phyloP scores from a whole-genome alignment of 169 alveolate genomes.

The Eimeria acervulina region DNA sequence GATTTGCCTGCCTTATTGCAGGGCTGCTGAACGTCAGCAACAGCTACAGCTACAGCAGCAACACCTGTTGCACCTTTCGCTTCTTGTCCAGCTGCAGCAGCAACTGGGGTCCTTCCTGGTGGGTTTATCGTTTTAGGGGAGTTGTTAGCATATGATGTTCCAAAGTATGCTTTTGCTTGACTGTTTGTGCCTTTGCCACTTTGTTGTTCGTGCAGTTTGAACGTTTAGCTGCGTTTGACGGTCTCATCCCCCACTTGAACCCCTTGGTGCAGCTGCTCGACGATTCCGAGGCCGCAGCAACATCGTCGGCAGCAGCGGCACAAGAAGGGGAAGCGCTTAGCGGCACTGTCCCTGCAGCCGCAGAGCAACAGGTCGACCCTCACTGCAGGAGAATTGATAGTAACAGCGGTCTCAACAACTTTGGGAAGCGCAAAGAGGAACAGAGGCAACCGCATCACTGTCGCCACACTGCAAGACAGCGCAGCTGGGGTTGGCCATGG shows the following conservation, averaged over 20 bases:
- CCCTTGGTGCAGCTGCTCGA: conserved; percentile 71
- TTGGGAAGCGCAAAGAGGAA: neutral
- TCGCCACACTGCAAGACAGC: conserved; percentile 13
- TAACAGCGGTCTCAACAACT: neutral
- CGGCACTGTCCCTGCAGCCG: conserved; percentile 29
- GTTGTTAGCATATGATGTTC: neutral
- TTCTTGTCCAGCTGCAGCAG: conserved; percentile 74
- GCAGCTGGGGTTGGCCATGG: conserved; percentile 4
- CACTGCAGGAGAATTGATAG: neutral
- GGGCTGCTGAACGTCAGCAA: conserved; percentile 71
- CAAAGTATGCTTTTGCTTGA: neutral
- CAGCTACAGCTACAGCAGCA: conserved; percentile 71
- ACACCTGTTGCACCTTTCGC: conserved; percentile 66
- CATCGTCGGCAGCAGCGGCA: conserved; percentile 65
- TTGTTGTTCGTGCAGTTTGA: conserved; percentile 19
- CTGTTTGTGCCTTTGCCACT: neutral
- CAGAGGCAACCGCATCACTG: conserved; percentile 33
- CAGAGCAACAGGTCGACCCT: conserved; percentile 4
- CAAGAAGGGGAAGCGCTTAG: neutral
- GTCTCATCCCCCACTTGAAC: conserved; percentile 51
- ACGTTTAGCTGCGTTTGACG: conserved; percentile 64
- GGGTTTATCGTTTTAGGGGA: neutral
- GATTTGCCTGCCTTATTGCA: neutral
- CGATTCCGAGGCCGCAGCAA: conserved; percentile 48
- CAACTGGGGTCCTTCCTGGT: conserved; percentile 76